These are phyloP conservation scores for Phanerochaete carnosa DNA, from an alignment of 768 basidiomycete species.

Conservation along the genomic window DNA sequence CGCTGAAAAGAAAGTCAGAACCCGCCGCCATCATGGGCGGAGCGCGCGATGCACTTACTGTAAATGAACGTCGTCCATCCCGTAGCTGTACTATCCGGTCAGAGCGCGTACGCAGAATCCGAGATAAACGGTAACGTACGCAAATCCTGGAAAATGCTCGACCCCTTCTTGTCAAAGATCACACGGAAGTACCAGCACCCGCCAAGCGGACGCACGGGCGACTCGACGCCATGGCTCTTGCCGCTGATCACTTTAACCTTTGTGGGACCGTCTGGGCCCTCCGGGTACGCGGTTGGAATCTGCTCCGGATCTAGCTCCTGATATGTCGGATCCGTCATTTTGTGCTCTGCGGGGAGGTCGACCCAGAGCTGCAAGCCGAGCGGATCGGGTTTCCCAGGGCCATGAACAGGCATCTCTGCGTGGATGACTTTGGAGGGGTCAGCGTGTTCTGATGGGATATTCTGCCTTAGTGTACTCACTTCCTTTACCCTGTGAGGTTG, in stretches of 20 bases:
- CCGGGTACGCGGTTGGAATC: slow-evolving; percentile 72
- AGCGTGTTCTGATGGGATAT: neutral
- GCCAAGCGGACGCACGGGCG: slow-evolving; percentile 86
- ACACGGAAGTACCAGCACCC: slow-evolving; percentile 94
- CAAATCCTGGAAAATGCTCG: slow-evolving; percentile 73
- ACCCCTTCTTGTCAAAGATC: slow-evolving; percentile 51
- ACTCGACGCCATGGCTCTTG: slow-evolving; percentile 79
- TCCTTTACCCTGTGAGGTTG: slow-evolving; percentile 44
- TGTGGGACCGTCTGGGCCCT: slow-evolving; percentile 62
- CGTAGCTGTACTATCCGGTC: slow-evolving; percentile 40
- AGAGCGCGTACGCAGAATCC: neutral
- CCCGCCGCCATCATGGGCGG: neutral
- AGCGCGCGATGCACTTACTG: slow-evolving; percentile 41
- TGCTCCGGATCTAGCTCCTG: slow-evolving; percentile 71
- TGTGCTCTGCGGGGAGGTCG: slow-evolving; percentile 76
- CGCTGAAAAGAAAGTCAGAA: slow-evolving; percentile 34
- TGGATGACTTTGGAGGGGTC: slow-evolving; percentile 49
- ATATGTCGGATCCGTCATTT: slow-evolving; percentile 79
- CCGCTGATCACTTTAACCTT: slow-evolving; percentile 87
- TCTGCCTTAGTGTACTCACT: slow-evolving; percentile 31
- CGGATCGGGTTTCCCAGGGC: slow-evolving; percentile 62
- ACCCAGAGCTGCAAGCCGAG: slow-evolving; percentile 87
- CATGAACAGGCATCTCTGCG: slow-evolving; percentile 87
- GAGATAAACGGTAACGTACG: slow-evolving; percentile 44
- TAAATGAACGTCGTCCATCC: slow-evolving; percentile 92